A percentile compares a stretch with the other conserved stretches of the same genome.
Conservation (phyloP, 2,329 filamentous ascomycete genomes). For the Cordyceps tenuipes region DNA sequence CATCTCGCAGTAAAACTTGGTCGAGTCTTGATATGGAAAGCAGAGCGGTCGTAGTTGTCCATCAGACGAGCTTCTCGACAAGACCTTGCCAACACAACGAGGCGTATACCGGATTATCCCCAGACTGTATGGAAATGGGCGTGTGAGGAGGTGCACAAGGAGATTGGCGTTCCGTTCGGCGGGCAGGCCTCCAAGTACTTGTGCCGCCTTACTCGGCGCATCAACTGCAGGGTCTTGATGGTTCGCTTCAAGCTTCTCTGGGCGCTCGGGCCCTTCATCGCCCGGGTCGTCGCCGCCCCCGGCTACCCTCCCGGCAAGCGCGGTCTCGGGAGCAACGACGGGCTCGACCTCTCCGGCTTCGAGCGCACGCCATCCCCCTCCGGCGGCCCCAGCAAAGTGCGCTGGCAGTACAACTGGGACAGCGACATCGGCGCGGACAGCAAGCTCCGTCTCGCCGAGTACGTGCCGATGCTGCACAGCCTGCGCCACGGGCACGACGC, state of each 20-base stretch:
- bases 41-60: too few relatives aligned
- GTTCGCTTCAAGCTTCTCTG: background rate
- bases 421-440: constrained; percentile 14
- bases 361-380: background rate
- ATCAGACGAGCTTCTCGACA: too few relatives aligned
- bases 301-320: constrained; percentile 13
- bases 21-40: too few relatives aligned
- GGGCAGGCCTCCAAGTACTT: background rate
- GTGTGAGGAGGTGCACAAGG: too few relatives aligned
- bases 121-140: too few relatives aligned
- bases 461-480: constrained; percentile 17
- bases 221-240: too few relatives aligned
- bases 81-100: too few relatives aligned
- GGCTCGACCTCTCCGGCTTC: constrained; percentile 16
- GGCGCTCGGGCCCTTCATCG: background rate
- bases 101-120: too few relatives aligned
- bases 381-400: constrained; percentile 13
- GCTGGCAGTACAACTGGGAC: constrained; percentile 22
- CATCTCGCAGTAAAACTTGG: too few relatives aligned
- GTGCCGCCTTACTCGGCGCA: background rate
- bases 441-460: constrained; percentile 16
- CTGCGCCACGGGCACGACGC: background rate
- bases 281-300: background rate
- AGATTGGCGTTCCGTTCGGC: too few relatives aligned
- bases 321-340: constrained; percentile 17